Percentiles rank a stretch among this genome's conserved stretches.
These are phyloP conservation scores for Pueraria montana DNA, from an alignment of 306 rosid species.

Conservation along the genomic window DNA sequence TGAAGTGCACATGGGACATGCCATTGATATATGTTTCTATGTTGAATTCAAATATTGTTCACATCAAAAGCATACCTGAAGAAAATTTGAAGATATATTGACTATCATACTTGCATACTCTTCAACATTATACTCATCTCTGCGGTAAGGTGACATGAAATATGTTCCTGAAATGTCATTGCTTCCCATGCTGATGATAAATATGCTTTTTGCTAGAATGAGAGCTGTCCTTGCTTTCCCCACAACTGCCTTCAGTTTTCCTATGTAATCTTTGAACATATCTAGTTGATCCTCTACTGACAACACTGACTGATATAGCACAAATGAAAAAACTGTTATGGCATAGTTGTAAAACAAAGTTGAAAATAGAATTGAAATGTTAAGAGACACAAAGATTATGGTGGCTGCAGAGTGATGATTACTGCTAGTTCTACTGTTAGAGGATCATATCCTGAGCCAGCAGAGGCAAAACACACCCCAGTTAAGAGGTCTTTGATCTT, in stretches of 20 bases:
- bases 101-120: constrained; percentile 34
- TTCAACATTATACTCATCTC: constrained; percentile 12
- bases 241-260: constrained; percentile 38
- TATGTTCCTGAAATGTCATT: constrained; percentile 45
- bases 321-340: background rate
- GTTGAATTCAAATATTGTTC: constrained; percentile 17
- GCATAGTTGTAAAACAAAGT: background rate
- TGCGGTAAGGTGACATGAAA: constrained; percentile 39
- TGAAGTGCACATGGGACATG: constrained; percentile 9
- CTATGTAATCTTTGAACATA: constrained; percentile 48
- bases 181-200: constrained; percentile 44
- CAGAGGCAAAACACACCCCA: constrained; percentile 61
- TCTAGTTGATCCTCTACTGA: constrained; percentile 48
- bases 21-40: background rate
- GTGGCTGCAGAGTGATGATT: background rate
- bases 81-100: constrained; percentile 15
- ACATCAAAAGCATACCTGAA: constrained; percentile 33
- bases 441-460: constrained; percentile 62
- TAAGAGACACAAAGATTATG: background rate
- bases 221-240: constrained; percentile 39
- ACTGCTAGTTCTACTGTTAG: constrained; percentile 42
- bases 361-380: background rate
- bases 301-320: constrained; percentile 38
- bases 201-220: constrained; percentile 22
- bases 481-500: constrained; percentile 52